Percentiles rank a stretch among this genome's conserved stretches.
Evolutionary conservation across 768 basidiomycete genomes (phyloP).

Genomic region (Cystobasidium onofrii): DNA sequence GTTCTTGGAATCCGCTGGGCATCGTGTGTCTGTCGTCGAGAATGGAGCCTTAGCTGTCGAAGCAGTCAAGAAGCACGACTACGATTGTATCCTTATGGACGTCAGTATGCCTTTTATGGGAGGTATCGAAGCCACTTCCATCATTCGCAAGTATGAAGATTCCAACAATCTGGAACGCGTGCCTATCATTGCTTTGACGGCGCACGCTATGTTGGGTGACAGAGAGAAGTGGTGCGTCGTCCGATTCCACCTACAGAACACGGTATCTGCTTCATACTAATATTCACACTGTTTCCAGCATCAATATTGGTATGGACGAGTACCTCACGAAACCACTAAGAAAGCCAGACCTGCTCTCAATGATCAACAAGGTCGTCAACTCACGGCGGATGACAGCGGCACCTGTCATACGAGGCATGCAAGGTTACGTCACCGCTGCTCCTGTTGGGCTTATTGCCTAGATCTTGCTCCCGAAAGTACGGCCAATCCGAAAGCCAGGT

Average conservation of each 20-base stretch:
- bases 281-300: neutral
- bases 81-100: constrained; percentile 36
- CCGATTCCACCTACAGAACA: too few species aligned
- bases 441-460: neutral
- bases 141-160: constrained; percentile 76
- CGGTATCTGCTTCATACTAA: neutral
- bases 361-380: constrained; percentile 36
- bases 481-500: too few species aligned
- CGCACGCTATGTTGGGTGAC: constrained; percentile 94
- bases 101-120: constrained; percentile 85
- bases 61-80: constrained; percentile 66
- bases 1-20: constrained; percentile 91
- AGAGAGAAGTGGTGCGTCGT: constrained; percentile 56
- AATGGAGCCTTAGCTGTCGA: constrained; percentile 91
- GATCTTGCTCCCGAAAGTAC: neutral
- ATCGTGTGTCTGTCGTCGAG: constrained; percentile 91
- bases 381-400: neutral
- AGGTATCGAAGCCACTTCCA: constrained; percentile 87
- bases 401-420: neutral
- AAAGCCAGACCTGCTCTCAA: constrained; percentile 42
- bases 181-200: constrained; percentile 93
- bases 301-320: constrained; percentile 39
- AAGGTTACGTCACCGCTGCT: neutral
- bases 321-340: constrained; percentile 43
- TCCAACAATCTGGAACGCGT: constrained; percentile 61